phyloP scores from a whole-genome alignment of 2,329 filamentous ascomycete species.

The Cucurbitaria berberidis region DNA sequence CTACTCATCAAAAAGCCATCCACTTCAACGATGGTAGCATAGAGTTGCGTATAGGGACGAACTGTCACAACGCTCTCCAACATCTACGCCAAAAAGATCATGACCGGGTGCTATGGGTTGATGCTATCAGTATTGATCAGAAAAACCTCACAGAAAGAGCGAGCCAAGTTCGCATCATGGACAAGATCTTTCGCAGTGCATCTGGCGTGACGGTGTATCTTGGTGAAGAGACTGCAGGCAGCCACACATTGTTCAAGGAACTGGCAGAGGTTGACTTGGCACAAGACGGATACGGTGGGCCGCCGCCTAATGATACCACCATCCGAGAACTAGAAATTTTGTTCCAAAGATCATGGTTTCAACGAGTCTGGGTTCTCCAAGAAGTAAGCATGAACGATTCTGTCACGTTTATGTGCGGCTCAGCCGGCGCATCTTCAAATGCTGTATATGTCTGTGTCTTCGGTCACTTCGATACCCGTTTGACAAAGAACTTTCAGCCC shows the following conservation, averaged over 20 bases:
- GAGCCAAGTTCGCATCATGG: constrained; percentile 13
- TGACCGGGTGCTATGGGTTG: constrained; percentile 13
- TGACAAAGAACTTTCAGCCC: neutral
- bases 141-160: constrained; percentile 8
- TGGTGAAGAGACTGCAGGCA: constrained; percentile 4
- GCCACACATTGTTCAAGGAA: constrained; percentile 4
- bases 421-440: constrained; percentile 1
- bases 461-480: neutral
- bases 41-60: constrained; percentile 2
- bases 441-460: neutral
- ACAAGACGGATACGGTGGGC: neutral
- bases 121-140: too few species aligned
- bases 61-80: constrained; percentile 11
- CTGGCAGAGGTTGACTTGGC: constrained; percentile 1
- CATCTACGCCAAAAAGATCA: constrained; percentile 3
- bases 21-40: constrained; percentile 1
- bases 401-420: constrained; percentile 4
- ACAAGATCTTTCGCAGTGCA: constrained; percentile 5
- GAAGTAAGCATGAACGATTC: constrained; percentile 12
- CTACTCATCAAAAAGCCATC: constrained; percentile 1
- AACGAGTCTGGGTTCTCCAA: constrained; percentile 27
- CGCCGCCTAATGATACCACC: neutral
- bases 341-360: constrained; percentile 18
- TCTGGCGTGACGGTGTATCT: constrained; percentile 5
- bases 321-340: constrained; percentile 5